phyloP scores from a whole-genome alignment of 1,284 basidiomycete genomes.

The Athelia psychrophila region DNA sequence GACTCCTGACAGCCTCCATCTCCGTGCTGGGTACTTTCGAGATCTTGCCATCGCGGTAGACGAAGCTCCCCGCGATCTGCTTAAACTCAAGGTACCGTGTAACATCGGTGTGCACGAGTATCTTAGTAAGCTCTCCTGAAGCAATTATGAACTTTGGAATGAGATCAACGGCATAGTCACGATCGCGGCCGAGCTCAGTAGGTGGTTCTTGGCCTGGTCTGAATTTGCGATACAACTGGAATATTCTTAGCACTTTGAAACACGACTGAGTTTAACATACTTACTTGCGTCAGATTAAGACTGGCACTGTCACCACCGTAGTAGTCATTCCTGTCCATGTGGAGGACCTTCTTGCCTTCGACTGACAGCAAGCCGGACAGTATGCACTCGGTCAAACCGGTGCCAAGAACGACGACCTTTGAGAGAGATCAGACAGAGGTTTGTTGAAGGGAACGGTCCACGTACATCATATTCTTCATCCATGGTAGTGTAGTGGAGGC shows the following conservation, averaged over 20 bases:
- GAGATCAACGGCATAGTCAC: conserved; percentile 95
- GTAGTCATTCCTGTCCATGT: conserved; percentile 99
- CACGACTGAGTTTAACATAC: conserved; percentile 17
- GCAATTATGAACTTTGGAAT: conserved; percentile 98
- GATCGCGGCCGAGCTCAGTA: conserved; percentile 84
- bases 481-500: conserved; percentile 44
- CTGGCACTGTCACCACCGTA: conserved; percentile 98
- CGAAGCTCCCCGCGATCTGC: conserved; percentile 98
- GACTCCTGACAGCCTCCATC: conserved; percentile 93
- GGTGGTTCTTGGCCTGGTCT: conserved; percentile 71
- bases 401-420: conserved; percentile 92
- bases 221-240: conserved; percentile 95
- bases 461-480: conserved; percentile 89
- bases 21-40: conserved; percentile 98
- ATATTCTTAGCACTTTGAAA: conserved; percentile 14
- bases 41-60: conserved; percentile 95
- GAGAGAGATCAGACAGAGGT: conserved; percentile 13
- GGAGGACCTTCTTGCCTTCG: conserved; percentile 99
- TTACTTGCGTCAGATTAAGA: conserved; percentile 94
- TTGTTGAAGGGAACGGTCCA: conserved; percentile 11
- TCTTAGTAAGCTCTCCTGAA: conserved; percentile 96
- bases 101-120: conserved; percentile 99
- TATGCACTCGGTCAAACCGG: conserved; percentile 97
- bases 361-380: conserved; percentile 96
- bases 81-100: conserved; percentile 99